phyloP scores from a whole-genome alignment of 345 rosid species.

The Odontarrhena argentea region DNA sequence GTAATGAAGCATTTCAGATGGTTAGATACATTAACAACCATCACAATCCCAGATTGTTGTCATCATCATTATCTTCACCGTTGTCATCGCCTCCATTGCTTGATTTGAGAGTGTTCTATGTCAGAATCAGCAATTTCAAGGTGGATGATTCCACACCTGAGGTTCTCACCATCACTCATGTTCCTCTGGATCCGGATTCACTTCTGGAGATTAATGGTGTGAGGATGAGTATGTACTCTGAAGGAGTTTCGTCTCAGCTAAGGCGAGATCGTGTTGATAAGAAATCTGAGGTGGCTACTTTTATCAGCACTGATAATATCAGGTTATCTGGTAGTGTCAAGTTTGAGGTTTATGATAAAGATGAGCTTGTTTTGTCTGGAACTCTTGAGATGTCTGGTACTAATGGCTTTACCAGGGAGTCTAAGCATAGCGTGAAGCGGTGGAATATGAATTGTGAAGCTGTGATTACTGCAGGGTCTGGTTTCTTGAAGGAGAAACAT shows the following conservation, averaged over 20 bases:
- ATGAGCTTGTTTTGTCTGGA: slow-evolving; percentile 72
- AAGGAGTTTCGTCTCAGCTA: slow-evolving; percentile 64
- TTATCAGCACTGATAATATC: slow-evolving; percentile 81
- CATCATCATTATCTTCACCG: slow-evolving; percentile 20
- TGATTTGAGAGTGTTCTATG: slow-evolving; percentile 90
- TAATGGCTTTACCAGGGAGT: slow-evolving; percentile 61
- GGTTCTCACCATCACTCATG: slow-evolving; percentile 69
- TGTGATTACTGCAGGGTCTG: slow-evolving; percentile 48
- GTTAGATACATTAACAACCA: slow-evolving; percentile 52
- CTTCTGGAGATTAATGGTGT: slow-evolving; percentile 79
- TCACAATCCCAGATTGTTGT: slow-evolving; percentile 47
- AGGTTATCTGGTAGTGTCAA: slow-evolving; percentile 81
- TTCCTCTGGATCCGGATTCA: slow-evolving; percentile 72
- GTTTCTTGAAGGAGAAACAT: slow-evolving; percentile 73
- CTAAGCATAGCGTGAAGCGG: slow-evolving; percentile 51
- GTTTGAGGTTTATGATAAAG: slow-evolving; percentile 71
- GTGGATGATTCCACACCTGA: slow-evolving; percentile 72
- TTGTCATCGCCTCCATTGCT: slow-evolving; percentile 48
- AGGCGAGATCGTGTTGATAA: slow-evolving; percentile 82
- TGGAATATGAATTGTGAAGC: slow-evolving; percentile 89
- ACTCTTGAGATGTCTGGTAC: slow-evolving; percentile 60
- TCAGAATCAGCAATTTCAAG: slow-evolving; percentile 71
- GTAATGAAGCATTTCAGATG: slow-evolving; percentile 52
- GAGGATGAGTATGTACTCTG: slow-evolving; percentile 57
- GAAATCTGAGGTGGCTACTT: slow-evolving; percentile 83